Base-by-base conservation (phyloP, 306 rosid genomes). In the Dryas octopetala region DNA sequence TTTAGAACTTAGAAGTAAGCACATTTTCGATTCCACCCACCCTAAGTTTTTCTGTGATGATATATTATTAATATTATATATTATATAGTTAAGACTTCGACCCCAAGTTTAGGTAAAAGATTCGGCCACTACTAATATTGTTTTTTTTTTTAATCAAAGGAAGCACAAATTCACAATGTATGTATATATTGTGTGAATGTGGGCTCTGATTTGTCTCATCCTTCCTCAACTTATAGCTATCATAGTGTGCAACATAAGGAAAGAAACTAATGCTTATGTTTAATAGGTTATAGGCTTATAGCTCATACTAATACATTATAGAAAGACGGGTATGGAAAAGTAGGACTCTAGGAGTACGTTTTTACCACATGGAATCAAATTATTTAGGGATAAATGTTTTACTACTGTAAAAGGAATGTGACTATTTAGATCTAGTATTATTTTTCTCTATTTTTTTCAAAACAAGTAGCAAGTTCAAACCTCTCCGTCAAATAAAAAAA, bases 11-110 rank as follows among this genome's bases (percentile, higher is more conserved):
- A 57, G 13, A 57, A 49, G 69, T 15, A 11, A 9, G 60, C 53
- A 51, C 79, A 79, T 58, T 66, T 66, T 74, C 57, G 55, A 73
- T 76, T 23, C 54, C 40, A 46, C 45, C 78, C 3, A 44, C 43
- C 70, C 17, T 28, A 0, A 9, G 1, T 1, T 13, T 26, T 59
- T 14, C 1, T 45, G 13, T 43, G 14, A 1, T 38, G 66, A 38
- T 46, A 28, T 28, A 28, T 28, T 28, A 28, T 28, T 28, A 2
- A 28, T 28, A 28, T 28, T 19, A 19, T 19, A 55, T 57, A 6
- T 10, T 51, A 26, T 70, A 11, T 40, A 3, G 11, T 70, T n/a
- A 47, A 72, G 55, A 58, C 23, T 59, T 47, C 46, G 46, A 72
- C 6, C n/a, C 38, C 67, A 72, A 72, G 54, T 72, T 72, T 46